Evolutionary conservation across 1,139 yeast genomes (phyloP), one percentile per base, ranked within the genome.

Genomic region (Blastobotrys persicus): DNA sequence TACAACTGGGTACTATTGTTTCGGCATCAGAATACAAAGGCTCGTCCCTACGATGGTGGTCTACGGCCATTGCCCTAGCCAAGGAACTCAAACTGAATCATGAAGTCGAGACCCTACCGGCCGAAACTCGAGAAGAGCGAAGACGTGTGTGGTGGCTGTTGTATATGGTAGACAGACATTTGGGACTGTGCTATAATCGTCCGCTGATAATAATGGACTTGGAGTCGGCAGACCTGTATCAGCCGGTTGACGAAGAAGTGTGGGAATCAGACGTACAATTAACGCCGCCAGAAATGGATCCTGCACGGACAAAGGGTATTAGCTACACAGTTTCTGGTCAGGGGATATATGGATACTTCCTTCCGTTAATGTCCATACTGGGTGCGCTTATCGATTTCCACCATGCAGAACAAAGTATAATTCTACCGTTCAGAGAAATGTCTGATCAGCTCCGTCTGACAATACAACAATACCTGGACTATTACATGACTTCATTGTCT

Each of bases 71-170:
- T 62, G 63, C 67, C 7, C 54, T 69, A 44, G 70, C 74, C 1
- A 56, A 62, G 28, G 61, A 59, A 19, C 55, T 71, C 39, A 63
- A 61, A 33, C 53, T 70, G n/a, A 68, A 69, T 51, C 56, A 57
- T 12, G 73, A 69, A 46, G 57, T 52, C 13, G 58, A 58, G 9
- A 50, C 56, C 13, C 49, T 61, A 16, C 55, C 60, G 23, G 69
- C 68, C 16, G 74, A 70, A 42, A 47, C 59, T 1, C 61, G 67
- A 20, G 77, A 73, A 48, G 77, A 72, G 48, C 62, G 67, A 47
- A 60, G 75, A n/a, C 61, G 77, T 20, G 62, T 69, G 0, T 73
- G 75, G 76, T 72, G 76, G 75, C 61, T 70, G 4, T 54, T 73
- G 23, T 73, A 68, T 52, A 61, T 69, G 48, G 59, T 73, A 19